Evolutionary conservation across 495 filamentous ascomycete species (phyloP), one percentile per base, ranked within the genome.

Genomic region (Pyrenula massariospora): DNA sequence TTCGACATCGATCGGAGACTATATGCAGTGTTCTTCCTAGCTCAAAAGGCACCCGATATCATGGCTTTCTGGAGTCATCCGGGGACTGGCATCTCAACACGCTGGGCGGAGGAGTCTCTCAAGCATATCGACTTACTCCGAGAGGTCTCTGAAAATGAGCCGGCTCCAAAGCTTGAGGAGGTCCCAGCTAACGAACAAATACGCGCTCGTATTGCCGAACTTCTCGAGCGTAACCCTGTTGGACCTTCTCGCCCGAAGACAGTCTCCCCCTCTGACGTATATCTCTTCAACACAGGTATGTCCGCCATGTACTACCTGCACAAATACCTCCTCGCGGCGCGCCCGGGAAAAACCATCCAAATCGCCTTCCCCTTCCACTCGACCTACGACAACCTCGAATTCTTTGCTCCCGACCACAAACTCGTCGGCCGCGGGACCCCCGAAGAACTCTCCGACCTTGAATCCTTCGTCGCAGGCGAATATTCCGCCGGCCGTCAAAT

Each of bases 261-360:
- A 2, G 62, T 62, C 10, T 22, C 36, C 3, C 20, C 57, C 21
- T 59, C 59, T 8, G 68, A 72, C 58, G 63, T 70, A 10, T 70
- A 66, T 52, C 62, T 72, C n/a, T 72, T 58, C 58, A 63, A 58
- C 12, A 68, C 53, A 2, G 69, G 69, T 12, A 72, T 69, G 69
- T 53, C 63, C 2, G 55, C 64, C 2, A 70, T 71, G 48, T 68
- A 61, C 52, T 19, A 21, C 5, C 23, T 63, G 0, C 31, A 42
- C 15, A 8, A 63, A 68, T 62, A 57, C 15, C 51, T 70, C 1
- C 25, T 60, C 12, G 20, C 22, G 1, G 21, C 19, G n/a, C 48
- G 55, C 12, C 12, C 22, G 2, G 57, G 24, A 23, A 59, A 58
- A 25, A 59, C 59, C n/a, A 59, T 66, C 10, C 56, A 66, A 22